Percentiles rank a stretch among this genome's conserved stretches.
Evolutionary conservation across 495 filamentous ascomycete species (phyloP).

Genomic region (Oleoguttula mirabilis): DNA sequence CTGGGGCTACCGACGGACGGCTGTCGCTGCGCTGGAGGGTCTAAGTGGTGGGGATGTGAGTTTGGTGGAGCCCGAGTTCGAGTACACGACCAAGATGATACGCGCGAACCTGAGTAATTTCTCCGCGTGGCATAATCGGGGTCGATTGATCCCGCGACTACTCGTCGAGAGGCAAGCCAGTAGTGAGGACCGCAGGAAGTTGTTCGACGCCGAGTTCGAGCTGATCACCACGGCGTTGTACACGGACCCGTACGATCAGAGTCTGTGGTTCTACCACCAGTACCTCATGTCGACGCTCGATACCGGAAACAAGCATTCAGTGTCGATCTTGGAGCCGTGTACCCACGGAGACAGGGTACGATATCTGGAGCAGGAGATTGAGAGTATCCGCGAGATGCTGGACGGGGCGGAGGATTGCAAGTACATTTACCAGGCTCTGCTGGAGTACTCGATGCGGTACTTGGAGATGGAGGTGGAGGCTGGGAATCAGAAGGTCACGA

Average conservation of each 20-base stretch:
- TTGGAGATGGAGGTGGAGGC: constrained; percentile 17
- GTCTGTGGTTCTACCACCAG: constrained; percentile 91
- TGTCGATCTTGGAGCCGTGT: constrained; percentile 48
- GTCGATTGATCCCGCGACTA: constrained; percentile 64
- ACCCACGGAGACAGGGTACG: constrained; percentile 18
- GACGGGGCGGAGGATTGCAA: constrained; percentile 48
- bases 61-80: constrained; percentile 70
- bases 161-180: constrained; percentile 56
- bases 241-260: constrained; percentile 83
- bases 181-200: constrained; percentile 46
- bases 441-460: constrained; percentile 19
- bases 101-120: constrained; percentile 77
- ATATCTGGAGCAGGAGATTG: constrained; percentile 28
- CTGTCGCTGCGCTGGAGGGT: constrained; percentile 58
- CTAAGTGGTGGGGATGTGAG: constrained; percentile 28
- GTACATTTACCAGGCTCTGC: constrained; percentile 31
- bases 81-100: constrained; percentile 84
- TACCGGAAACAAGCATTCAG: constrained; percentile 27
- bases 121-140: constrained; percentile 89
- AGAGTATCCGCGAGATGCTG: constrained; percentile 44
- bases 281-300: constrained; percentile 56
- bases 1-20: constrained; percentile 78
- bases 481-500: constrained; percentile 21
- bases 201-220: constrained; percentile 60
- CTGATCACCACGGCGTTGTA: constrained; percentile 64